Percentiles rank a stretch among this genome's conserved stretches.
phyloP scores from a whole-genome alignment of 352 stramenopile species.

The Globisporangium camurandrum region DNA sequence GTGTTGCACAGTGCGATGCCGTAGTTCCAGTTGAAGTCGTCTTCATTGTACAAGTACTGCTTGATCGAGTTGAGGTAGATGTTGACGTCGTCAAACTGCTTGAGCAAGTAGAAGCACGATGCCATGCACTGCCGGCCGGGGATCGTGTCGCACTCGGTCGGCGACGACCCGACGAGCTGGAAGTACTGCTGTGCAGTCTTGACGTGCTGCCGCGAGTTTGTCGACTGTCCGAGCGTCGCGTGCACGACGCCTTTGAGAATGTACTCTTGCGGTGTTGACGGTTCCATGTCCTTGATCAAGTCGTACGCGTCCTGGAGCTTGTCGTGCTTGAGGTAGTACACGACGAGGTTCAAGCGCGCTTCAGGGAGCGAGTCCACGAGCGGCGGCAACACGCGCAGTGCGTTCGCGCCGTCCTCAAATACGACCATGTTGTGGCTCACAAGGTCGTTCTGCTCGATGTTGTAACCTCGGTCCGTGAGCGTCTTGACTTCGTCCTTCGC shows the following conservation, averaged over 20 bases:
- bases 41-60: slow-evolving; percentile 94
- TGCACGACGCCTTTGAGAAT: slow-evolving; percentile 90
- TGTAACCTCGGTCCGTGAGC: slow-evolving; percentile 85
- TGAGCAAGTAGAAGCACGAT: slow-evolving; percentile 94
- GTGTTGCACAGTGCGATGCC: slow-evolving; percentile 89
- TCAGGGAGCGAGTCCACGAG: slow-evolving; percentile 92
- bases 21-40: slow-evolving; percentile 98
- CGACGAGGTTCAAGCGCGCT: slow-evolving; percentile 93
- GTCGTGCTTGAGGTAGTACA: slow-evolving; percentile 90
- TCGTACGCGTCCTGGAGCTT: slow-evolving; percentile 92
- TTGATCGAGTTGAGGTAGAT: slow-evolving; percentile 97
- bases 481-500: slow-evolving; percentile 93
- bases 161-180: slow-evolving; percentile 90
- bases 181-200: slow-evolving; percentile 93
- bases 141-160: slow-evolving; percentile 96
- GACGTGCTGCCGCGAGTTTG: slow-evolving; percentile 85
- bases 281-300: slow-evolving; percentile 93
- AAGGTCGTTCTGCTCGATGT: slow-evolving; percentile 90
- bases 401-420: slow-evolving; percentile 91
- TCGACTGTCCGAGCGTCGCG: slow-evolving; percentile 85
- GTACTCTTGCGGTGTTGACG: slow-evolving; percentile 91
- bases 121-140: slow-evolving; percentile 96
- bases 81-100: slow-evolving; percentile 96
- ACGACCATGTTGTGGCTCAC: slow-evolving; percentile 95
- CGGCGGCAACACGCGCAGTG: slow-evolving; percentile 88